Base-by-base conservation (phyloP, 2,329 filamentous ascomycete species). In the Pestalotiopsis fici region DNA sequence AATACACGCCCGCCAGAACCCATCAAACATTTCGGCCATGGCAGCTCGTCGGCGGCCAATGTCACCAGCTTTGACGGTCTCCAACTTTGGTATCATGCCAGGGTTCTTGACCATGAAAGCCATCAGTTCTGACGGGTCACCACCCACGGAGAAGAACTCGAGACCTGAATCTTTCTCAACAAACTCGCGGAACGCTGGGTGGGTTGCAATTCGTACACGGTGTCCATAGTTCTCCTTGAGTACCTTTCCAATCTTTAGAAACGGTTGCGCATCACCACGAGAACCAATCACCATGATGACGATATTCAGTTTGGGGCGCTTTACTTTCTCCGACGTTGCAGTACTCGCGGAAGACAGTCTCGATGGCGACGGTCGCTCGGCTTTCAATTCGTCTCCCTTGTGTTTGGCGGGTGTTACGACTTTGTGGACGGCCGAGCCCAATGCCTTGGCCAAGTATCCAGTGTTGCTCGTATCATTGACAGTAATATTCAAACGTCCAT, bases 71-170 rank as follows among this genome's bases (percentile, higher is more conserved):
- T 88, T 90, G 66, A 95, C 87, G 0, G 91, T 91, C 69, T 93
- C 88, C 27, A 95, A 81, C 1, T 86, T 91, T 0, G 93, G 93
- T 2, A 96, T 91, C 77, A 95, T 84, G 3, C 92, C 92, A 0
- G 88, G 92, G 73, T 95, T 94, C 80, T 94, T 94, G 39, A 95
- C 92, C 93, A 96, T 95, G 77, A 94, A 95, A 0, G 91, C 90
- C 93, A 95, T 95, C 1, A 96, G 82, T 77, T 95, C 92, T 0
- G 90, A 88, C 2, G 93, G 93, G 72, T 95, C 90, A 1, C 93
- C 93, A 1, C 93, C 93, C 2, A 95, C 88, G 1, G 88, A 91
- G 78, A 95, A 95, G 80, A 95, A 95, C 72, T 95, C 93, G 0
- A 95, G 83, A 0, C 89, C 91, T 0, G 85, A 89, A 69, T 94